Evolutionary conservation across 495 filamentous ascomycete species (phyloP).

Genomic region (Penicillium manginii): DNA sequence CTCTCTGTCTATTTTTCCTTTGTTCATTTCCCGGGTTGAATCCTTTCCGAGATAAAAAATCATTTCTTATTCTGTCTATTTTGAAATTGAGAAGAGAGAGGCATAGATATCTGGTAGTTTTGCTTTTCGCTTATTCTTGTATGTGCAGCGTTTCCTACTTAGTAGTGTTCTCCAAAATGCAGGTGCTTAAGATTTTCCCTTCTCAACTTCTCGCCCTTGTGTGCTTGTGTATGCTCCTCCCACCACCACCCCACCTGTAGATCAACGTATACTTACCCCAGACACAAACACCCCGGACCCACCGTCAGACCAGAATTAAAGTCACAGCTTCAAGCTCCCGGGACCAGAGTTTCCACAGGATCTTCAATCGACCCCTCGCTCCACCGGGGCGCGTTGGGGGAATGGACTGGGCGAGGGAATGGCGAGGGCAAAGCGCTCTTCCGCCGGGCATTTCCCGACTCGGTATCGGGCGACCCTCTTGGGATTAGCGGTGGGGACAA

Average conservation of each 20-base stretch:
- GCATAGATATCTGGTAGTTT: slow-evolving; percentile 28
- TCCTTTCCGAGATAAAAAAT: slow-evolving; percentile 4
- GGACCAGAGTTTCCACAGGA: slow-evolving; percentile 16
- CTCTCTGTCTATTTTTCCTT: slow-evolving; percentile 5
- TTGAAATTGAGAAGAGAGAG: slow-evolving; percentile 9
- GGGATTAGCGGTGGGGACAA: slow-evolving; percentile 10
- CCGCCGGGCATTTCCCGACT: slow-evolving; percentile 12
- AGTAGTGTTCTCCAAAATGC: not conserved
- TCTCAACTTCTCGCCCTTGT: not conserved
- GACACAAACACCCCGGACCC: slow-evolving; percentile 12
- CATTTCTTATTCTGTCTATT: slow-evolving; percentile 4
- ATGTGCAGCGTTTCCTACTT: slow-evolving; percentile 16
- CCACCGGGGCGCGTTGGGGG: slow-evolving; percentile 15
- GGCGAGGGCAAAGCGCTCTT: slow-evolving; percentile 27
- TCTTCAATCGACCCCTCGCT: slow-evolving; percentile 12
- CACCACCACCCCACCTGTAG: not conserved
- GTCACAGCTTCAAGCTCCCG: slow-evolving; percentile 5
- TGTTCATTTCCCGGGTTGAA: slow-evolving; percentile 1
- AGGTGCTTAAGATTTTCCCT: not conserved
- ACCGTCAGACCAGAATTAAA: not conserved
- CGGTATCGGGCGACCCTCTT: slow-evolving; percentile 8
- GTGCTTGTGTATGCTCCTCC: not conserved
- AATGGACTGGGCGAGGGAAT: not conserved
- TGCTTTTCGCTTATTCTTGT: slow-evolving; percentile 14
- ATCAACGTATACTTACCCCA: slow-evolving; percentile 14